Base-by-base conservation (phyloP, 179 eudicot species). In the Spinacia oleracea region DNA sequence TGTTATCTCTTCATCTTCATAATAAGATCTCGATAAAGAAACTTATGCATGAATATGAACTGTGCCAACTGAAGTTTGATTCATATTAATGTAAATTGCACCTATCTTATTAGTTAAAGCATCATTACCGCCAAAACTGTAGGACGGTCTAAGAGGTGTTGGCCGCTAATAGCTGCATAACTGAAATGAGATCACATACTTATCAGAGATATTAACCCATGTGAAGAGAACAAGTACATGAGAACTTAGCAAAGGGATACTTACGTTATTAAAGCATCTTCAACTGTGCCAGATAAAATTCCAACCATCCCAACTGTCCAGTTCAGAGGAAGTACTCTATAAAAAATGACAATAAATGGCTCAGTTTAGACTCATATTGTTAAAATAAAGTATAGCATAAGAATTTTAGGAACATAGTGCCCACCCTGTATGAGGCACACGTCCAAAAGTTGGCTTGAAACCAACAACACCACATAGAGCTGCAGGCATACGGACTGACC, bases 271-370 rank as follows among this genome's bases (percentile, higher is more conserved):
- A 94, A 79, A 46, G 98, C 86, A 85, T 96, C 99, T 84, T 96
- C 99, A 79, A 94, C 89, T 23, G 97, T 88, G 72, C 89, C 97
- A 15, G 99, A 89, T 43, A 96, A 84, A 83, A 96, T 83, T 29
- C 99, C 99, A 31, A 96, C 96, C 97, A 92, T 92, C 63, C 99
- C 99, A 78, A 96, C 92, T 43, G 99, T 94, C 91, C 97, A 96
- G 81, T 94, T 94, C 73, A 96, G 83, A n/a, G 98, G 98, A 87
- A 96, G 90, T 65, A 94, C 97, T 35, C 98, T 94, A 84, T 56
- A 74, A 18, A 46, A 45, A 18, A 72, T 23, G 60, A 48, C 25
- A 73, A 75, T 43, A 65, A 68, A 12, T 60, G 8, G 53, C 35
- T 76, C 38, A 46, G 35, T 67, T 66, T 59, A 18, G 32, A 75